Conservation (phyloP, 805 yeast species). For the Alloascoidea africana region DNA sequence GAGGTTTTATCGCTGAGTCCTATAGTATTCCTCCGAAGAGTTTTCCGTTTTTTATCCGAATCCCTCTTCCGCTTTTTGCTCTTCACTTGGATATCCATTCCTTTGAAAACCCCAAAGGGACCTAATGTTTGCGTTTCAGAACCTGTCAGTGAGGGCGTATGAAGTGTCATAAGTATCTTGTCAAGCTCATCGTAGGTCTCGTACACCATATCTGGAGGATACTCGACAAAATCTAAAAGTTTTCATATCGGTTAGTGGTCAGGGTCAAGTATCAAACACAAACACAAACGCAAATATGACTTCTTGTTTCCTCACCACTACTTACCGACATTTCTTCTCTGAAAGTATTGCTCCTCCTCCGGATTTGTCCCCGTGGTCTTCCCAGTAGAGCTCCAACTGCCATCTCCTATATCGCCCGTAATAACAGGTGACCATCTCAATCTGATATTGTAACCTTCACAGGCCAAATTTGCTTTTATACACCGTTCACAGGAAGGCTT, state of each 20-base stretch:
- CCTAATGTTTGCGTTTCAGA: conserved; percentile 44
- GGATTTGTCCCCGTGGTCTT: conserved; percentile 4
- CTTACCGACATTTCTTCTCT: conserved; percentile 24
- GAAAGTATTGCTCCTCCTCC: conserved; percentile 36
- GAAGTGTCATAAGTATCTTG: conserved; percentile 40
- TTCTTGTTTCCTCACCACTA: neutral
- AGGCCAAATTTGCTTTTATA: conserved; percentile 43
- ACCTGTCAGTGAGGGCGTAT: conserved; percentile 25
- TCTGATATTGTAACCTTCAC: conserved; percentile 76
- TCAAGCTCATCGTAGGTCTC: conserved; percentile 77
- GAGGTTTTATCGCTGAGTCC: no score
- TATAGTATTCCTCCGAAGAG: no score
- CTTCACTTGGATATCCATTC: conserved; percentile 14
- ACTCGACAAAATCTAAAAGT: conserved; percentile 57
- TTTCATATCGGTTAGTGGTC: conserved; percentile 15
- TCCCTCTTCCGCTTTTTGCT: conserved; percentile 10
- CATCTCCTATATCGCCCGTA: neutral
- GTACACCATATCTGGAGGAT: conserved; percentile 43
- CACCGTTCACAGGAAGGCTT: conserved; percentile 66
- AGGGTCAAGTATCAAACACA: no score
- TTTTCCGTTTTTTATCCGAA: conserved; percentile 9
- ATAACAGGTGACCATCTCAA: conserved; percentile 46
- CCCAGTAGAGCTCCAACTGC: conserved; percentile 1
- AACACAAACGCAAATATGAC: no score
- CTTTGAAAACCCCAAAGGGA: conserved; percentile 74